phyloP scores from a whole-genome alignment of 805 yeast genomes.

The Millerozyma acaciae region DNA sequence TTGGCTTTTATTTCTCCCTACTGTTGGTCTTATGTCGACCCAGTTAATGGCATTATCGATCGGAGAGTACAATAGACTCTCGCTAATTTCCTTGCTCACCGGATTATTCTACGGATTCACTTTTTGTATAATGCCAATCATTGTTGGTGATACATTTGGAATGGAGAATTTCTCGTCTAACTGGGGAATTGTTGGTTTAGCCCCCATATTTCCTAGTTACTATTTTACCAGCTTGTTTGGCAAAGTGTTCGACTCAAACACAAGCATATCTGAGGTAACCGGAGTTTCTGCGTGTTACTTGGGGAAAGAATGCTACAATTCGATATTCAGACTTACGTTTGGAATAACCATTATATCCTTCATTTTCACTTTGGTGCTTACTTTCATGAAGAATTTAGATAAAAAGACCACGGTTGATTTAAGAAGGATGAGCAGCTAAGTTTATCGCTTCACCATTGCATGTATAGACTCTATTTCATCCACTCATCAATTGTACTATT shows the following conservation, averaged over 20 bases:
- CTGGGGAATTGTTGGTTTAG: conserved; percentile 68
- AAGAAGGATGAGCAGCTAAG: no score
- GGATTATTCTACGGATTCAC: conserved; percentile 74
- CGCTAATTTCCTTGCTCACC: conserved; percentile 50
- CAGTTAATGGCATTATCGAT: conserved; percentile 46
- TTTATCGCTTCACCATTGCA: no score
- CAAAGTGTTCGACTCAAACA: conserved; percentile 50
- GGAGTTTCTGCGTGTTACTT: conserved; percentile 20
- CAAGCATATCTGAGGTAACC: conserved; percentile 11
- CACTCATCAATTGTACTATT: no score
- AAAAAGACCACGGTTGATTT: no score
- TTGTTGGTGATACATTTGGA: conserved; percentile 72
- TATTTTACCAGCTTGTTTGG: conserved; percentile 64
- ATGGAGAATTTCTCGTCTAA: conserved; percentile 61
- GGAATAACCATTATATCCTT: conserved; percentile 27
- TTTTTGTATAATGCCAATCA: conserved; percentile 71
- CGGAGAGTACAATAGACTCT: conserved; percentile 33
- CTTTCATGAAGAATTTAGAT: conserved; percentile 8
- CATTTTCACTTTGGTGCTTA: conserved; percentile 15
- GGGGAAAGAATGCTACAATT: conserved; percentile 42
- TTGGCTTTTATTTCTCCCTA: conserved; percentile 53
- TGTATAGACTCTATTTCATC: no score
- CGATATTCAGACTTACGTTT: conserved; percentile 40
- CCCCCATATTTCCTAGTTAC: conserved; percentile 62
- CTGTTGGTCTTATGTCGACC: conserved; percentile 42